These are phyloP conservation scores for Mortierella claussenii DNA, from an alignment of 192 early-diverging fungal species.

Conservation along the genomic window DNA sequence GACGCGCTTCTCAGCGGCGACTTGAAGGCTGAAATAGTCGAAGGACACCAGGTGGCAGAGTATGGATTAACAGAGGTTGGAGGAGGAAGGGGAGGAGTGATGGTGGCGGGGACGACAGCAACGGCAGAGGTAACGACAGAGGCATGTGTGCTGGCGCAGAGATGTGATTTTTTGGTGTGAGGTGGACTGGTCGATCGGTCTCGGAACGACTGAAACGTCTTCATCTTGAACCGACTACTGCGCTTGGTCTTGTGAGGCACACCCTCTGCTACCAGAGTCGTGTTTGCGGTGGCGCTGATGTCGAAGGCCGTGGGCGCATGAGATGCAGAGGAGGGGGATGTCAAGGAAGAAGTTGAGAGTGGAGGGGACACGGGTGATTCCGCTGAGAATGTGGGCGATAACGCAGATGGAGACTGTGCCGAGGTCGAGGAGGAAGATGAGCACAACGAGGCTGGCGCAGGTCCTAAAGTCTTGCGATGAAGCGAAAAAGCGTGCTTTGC, in stretches of 20 bases:
- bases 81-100: too few species aligned
- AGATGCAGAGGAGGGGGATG: background rate
- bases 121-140: too few species aligned
- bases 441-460: too few species aligned
- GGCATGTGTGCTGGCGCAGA: background rate
- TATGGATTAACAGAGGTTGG: conserved; percentile 20
- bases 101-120: too few species aligned
- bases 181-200: conserved; percentile 31
- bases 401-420: conserved; percentile 3
- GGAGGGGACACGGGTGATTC: conserved; percentile 16
- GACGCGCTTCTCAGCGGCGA: conserved; percentile 7
- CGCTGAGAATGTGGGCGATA: background rate
- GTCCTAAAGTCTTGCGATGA: conserved; percentile 46
- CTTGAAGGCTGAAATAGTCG: conserved; percentile 23
- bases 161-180: background rate
- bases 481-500: conserved; percentile 48
- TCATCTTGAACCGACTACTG: conserved; percentile 48
- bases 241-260: conserved; percentile 14
- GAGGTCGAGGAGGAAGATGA: conserved; percentile 1
- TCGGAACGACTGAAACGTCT: conserved; percentile 23
- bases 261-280: background rate
- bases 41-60: conserved; percentile 27
- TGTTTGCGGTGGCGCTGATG: too few species aligned
- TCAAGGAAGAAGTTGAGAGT: conserved; percentile 1
- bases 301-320: background rate